Base-by-base conservation (phyloP, 805 yeast species). In the Myxozyma mucilagina region DNA sequence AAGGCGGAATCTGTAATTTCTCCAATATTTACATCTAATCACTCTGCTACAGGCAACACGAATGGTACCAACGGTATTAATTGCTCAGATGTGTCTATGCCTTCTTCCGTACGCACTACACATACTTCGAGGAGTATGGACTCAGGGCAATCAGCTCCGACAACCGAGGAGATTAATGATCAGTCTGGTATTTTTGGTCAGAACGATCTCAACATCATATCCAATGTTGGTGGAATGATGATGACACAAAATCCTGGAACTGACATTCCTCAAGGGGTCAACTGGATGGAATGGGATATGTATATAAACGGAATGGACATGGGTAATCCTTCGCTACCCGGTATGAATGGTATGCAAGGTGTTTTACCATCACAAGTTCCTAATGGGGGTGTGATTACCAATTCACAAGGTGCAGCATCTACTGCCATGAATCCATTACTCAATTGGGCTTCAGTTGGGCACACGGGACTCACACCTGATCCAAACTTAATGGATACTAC, bases 251-350 rank as follows among this genome's bases (percentile, higher is more conserved):
- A 36, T 20, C 60, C 64, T 1, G 63, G 63, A 9, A 53, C 36
- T 16, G 64, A 56, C 14, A 31, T 55, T 14, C 59, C 59, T 24
- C 57, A 56, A 16, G 57, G 60, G 7, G 49, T 49, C 52, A 61
- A 50, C 29, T 61, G 62, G 63, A 57, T 47, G 41, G 65, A 61
- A 20, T 61, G 65, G 65, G 63, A 61, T 36, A 54, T 58, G 62
- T 57, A 53, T 32, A 49, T 61, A 31, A 52, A 53, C 18, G 65
- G 65, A 20, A 49, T 61, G 59, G 61, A 57, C n/a, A 32, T 52
- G 56, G 35, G n/a, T 20, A 48, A 48, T 31, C 29, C 48, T 34
- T 14, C 31, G 20, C 29, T 43, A 39, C 31, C 48, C 9, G 20
- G n/a, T 38, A 24, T 50, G 24, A 18, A 44, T 16, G 45, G 38